Evolutionary conservation across 176 grass and related monocot species (phyloP).

Genomic region (Melocanna baccifera): DNA sequence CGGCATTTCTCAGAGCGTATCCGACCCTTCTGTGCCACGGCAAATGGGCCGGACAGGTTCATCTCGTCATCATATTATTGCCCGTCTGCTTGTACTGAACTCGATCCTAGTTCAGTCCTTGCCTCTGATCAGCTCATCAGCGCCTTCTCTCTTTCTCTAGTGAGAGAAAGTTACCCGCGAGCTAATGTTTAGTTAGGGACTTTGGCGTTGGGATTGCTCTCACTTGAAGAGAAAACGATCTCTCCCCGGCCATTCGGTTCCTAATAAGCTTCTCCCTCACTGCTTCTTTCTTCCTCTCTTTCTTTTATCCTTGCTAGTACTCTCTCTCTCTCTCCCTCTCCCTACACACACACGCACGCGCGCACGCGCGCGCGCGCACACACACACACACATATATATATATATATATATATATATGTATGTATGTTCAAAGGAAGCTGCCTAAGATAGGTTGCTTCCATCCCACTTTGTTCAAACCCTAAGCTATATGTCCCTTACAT

Average conservation of each 20-base stretch:
- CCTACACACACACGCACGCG: too few relatives aligned
- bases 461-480: slow-evolving; percentile 50
- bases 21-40: slow-evolving; percentile 38
- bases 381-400: too few relatives aligned
- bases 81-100: neutral
- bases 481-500: slow-evolving; percentile 34
- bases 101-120: neutral
- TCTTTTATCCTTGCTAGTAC: slow-evolving; percentile 5
- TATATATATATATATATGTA: too few relatives aligned
- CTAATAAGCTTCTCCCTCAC: neutral
- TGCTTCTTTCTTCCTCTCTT: neutral
- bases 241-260: slow-evolving; percentile 16
- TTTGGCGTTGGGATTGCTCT: slow-evolving; percentile 35
- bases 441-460: slow-evolving; percentile 37
- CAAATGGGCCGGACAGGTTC: slow-evolving; percentile 6
- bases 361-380: too few relatives aligned
- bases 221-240: slow-evolving; percentile 53
- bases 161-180: slow-evolving; percentile 35
- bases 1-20: neutral
- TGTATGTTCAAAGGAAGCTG: neutral
- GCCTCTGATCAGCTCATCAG: neutral
- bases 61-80: neutral
- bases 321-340: too few relatives aligned
- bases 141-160: neutral
- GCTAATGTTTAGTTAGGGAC: slow-evolving; percentile 37